Evolutionary conservation across 2,329 filamentous ascomycete genomes (phyloP).

Genomic region (Pleomassaria siparia): DNA sequence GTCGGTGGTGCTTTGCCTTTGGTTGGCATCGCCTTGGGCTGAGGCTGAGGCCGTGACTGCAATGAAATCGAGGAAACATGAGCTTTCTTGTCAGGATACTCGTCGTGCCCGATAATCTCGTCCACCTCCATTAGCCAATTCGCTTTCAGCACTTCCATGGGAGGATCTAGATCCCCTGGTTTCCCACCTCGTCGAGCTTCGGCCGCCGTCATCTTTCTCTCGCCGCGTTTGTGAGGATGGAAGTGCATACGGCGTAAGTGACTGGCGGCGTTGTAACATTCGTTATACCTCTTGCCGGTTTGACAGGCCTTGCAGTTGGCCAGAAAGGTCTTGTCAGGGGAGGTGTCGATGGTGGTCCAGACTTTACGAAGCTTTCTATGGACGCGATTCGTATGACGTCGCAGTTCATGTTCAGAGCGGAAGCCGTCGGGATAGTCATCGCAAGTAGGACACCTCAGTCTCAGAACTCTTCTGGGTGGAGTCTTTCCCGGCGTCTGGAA

Average conservation of each 20-base stretch:
- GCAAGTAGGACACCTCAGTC: slow-evolving; percentile 63
- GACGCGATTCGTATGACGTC: slow-evolving; percentile 60
- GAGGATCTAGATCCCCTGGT: slow-evolving; percentile 56
- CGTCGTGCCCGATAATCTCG: slow-evolving; percentile 42
- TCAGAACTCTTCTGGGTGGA: slow-evolving; percentile 34
- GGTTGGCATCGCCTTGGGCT: slow-evolving; percentile 16
- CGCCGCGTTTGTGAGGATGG: slow-evolving; percentile 62
- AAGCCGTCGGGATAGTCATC: slow-evolving; percentile 76
- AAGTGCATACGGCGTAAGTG: slow-evolving; percentile 89
- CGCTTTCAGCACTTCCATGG: slow-evolving; percentile 62
- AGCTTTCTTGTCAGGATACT: slow-evolving; percentile 20
- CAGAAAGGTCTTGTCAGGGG: slow-evolving; percentile 65
- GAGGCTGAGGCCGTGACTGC: slow-evolving; percentile 15
- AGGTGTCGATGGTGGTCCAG: slow-evolving; percentile 65
- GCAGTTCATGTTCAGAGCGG: slow-evolving; percentile 76
- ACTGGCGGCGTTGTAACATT: slow-evolving; percentile 91
- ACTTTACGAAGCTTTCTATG: slow-evolving; percentile 65
- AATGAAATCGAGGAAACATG: slow-evolving; percentile 23
- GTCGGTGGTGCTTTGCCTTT: slow-evolving; percentile 39
- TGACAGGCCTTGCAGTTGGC: slow-evolving; percentile 81
- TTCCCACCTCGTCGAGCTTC: slow-evolving; percentile 62
- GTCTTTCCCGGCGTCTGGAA: slow-evolving; percentile 32
- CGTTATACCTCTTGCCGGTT: slow-evolving; percentile 76
- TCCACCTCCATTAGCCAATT: slow-evolving; percentile 61
- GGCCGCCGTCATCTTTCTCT: slow-evolving; percentile 58